Base-by-base conservation (phyloP, 2,329 filamentous ascomycete genomes). In the Ophiocordyceps camponoti-rufipedis region DNA sequence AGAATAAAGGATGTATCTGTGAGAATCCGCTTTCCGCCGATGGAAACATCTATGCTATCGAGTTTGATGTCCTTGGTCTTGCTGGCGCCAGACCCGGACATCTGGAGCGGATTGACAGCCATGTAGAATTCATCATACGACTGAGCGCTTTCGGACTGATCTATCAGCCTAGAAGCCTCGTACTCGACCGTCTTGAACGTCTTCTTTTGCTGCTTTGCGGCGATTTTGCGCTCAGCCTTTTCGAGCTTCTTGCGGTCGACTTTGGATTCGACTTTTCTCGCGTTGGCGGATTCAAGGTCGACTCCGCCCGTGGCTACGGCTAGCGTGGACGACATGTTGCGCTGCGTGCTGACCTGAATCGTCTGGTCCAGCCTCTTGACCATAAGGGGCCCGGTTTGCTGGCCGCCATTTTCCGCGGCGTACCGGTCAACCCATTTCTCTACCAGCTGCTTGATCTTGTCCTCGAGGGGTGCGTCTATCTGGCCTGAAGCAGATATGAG, bases 101-200 rank as follows among this genome's bases (percentile, higher is more conserved):
- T 58, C 60, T 96, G 89, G 50, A 98, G 74, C 49, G 91, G 91
- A 63, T 98, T 98, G 69, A 98, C 91, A 45, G 86, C 82, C 91
- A 98, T 96, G 75, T 94, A 98, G 67, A 98, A 96, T 62, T 98
- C 91, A 65, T 98, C 91, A 61, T 98, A 98, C 39, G 86, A 93
- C 70, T 94, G 82, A 12, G 88, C 71, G 55, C 81, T 76, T 55
- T 89, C 82, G 4, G 85, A 74, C 63, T 85, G 77, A 58, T 93
- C 82, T 52, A 98, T 78, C 53, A 98, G 71, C 53, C 80, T 80
- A 12, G 91, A 96, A 0, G 91, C 85, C 67, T 98, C 91, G 62
- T 98, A 98, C 65, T 95, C 85, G 54, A 98, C 91, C 46, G 82
- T 94, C 74, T 96, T 96, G 80, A 91, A 95, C 33, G 80, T 78